A percentile compares a stretch with the other conserved stretches of the same genome.
phyloP scores from a whole-genome alignment of 1,284 basidiomycete species.

The Ceratobasidium sp. region DNA sequence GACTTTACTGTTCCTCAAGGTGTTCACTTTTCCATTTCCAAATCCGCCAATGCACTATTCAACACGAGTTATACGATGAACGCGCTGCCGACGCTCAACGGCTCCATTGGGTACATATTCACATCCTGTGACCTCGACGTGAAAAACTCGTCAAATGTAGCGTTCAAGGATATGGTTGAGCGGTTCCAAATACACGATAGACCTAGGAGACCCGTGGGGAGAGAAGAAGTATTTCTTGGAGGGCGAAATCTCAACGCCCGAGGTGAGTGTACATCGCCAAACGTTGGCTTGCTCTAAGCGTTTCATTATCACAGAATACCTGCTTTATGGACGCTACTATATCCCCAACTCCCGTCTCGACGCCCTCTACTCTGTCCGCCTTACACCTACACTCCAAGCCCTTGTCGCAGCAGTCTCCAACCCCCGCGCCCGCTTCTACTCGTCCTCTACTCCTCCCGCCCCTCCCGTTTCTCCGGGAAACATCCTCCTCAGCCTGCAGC shows the following conservation, averaged over 20 bases:
- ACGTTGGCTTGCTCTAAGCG: conserved; percentile 46
- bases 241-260: conserved; percentile 82
- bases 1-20: conserved; percentile 87
- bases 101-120: conserved; percentile 94
- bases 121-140: conserved; percentile 84
- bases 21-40: conserved; percentile 85
- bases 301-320: conserved; percentile 70
- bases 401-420: conserved; percentile 82
- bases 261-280: conserved; percentile 64
- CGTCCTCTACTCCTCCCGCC: conserved; percentile 49
- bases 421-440: conserved; percentile 59
- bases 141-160: conserved; percentile 76
- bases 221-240: conserved; percentile 81
- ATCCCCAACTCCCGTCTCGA: conserved; percentile 90
- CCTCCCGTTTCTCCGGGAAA: conserved; percentile 66
- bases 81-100: conserved; percentile 89
- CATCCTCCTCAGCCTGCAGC: conserved; percentile 88
- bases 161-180: conserved; percentile 91
- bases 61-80: conserved; percentile 93
- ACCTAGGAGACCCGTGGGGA: conserved; percentile 78
- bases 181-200: conserved; percentile 84
- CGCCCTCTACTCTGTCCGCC: conserved; percentile 86
- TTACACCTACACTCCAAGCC: conserved; percentile 78
- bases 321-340: conserved; percentile 93
- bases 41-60: conserved; percentile 90